Conservation (phyloP, 2,329 filamentous ascomycete species). For the Aureobasidium sp. region DNA sequence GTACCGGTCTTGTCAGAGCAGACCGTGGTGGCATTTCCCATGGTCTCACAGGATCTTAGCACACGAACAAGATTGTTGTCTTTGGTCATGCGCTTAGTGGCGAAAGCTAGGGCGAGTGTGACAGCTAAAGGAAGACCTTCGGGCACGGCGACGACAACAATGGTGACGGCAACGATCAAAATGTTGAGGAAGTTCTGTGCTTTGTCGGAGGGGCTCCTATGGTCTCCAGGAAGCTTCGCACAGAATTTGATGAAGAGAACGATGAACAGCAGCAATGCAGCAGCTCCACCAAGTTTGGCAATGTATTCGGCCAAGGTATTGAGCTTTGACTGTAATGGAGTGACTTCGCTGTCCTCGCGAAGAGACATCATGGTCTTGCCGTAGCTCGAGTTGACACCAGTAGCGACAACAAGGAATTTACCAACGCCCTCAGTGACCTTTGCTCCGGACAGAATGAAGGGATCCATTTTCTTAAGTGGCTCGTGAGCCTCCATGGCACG, state of each 20-base stretch:
- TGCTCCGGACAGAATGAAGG: constrained; percentile 81
- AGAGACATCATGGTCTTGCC: constrained; percentile 74
- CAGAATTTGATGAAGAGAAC: constrained; percentile 83
- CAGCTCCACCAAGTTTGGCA: constrained; percentile 67
- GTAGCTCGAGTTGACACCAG: constrained; percentile 66
- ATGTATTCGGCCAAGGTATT: constrained; percentile 74
- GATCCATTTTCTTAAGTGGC: constrained; percentile 61
- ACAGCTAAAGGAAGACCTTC: constrained; percentile 62
- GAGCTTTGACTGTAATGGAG: constrained; percentile 69
- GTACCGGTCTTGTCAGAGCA: constrained; percentile 77
- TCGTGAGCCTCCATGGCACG: constrained; percentile 56
- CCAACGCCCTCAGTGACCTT: constrained; percentile 72
- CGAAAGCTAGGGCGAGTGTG: constrained; percentile 60
- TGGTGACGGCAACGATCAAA: constrained; percentile 58
- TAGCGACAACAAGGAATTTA: constrained; percentile 66
- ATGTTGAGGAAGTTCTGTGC: constrained; percentile 63
- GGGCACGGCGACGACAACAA: constrained; percentile 62
- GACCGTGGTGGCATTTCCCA: constrained; percentile 66
- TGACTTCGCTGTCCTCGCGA: constrained; percentile 68
- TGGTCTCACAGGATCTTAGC: constrained; percentile 61
- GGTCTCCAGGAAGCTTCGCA: constrained; percentile 53
- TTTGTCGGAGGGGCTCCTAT: constrained; percentile 58
- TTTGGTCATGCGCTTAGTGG: constrained; percentile 60
- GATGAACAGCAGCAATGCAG: constrained; percentile 72
- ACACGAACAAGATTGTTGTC: constrained; percentile 65